These are phyloP conservation scores for Lepiota subincarnata DNA, from an alignment of 768 basidiomycete genomes.

Conservation along the genomic window DNA sequence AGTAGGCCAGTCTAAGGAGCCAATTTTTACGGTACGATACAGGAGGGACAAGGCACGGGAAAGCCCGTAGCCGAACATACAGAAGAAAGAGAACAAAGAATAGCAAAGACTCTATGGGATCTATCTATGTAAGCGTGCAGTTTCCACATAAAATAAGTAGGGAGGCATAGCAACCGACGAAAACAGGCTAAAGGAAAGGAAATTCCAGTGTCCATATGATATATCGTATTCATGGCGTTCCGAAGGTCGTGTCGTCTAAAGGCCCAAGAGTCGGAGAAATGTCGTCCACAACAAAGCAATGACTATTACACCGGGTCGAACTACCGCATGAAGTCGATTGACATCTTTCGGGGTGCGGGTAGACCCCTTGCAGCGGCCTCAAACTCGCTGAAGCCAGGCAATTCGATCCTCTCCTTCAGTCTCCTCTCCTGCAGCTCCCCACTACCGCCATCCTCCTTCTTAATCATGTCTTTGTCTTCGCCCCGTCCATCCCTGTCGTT, in stretches of 20 bases:
- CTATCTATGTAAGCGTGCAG: constrained; percentile 1
- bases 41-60: not conserved
- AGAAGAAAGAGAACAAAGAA: not conserved
- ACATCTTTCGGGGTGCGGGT: constrained; percentile 17
- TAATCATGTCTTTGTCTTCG: constrained; percentile 11
- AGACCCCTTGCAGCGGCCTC: constrained; percentile 45
- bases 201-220: not conserved
- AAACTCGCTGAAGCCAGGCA: constrained; percentile 62
- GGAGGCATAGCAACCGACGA: not conserved
- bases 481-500: constrained; percentile 15
- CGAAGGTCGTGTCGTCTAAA: constrained; percentile 4
- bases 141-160: constrained; percentile 10
- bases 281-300: constrained; percentile 3
- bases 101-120: constrained; percentile 7
- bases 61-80: not conserved
- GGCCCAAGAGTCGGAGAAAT: not conserved
- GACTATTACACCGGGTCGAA: not conserved
- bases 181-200: not conserved
- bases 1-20: not conserved
- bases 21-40: not conserved
- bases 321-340: constrained; percentile 16
- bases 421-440: constrained; percentile 14
- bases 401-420: constrained; percentile 37
- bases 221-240: not conserved
- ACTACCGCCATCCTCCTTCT: constrained; percentile 11